Base-by-base conservation (phyloP, 129 eudicot genomes). In the Flaveria linearis region DNA sequence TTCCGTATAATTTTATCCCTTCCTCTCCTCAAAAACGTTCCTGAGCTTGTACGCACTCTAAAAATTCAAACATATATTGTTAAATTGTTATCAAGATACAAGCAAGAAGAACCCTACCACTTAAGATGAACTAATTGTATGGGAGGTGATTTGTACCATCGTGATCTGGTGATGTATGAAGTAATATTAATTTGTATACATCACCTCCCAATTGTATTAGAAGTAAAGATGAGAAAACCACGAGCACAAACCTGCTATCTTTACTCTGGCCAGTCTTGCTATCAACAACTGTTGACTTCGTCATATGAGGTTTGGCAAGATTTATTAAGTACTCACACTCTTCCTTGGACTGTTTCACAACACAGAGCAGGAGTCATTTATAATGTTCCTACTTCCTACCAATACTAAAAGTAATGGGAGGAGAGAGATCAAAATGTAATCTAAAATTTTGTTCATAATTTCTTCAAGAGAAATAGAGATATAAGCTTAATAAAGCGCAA, bases 21-120 rank as follows among this genome's bases (percentile, higher is more conserved):
- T 14, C 96, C 97, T 74, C 98, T 94, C 75, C 82, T 84, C 79
- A 94, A 79, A 80, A 94, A 94, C 78, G 78, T 91, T 68, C 98
- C 98, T 15, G 97, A 94, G 82, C 98, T 91, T 42, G 98, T 94
- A 45, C 98, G 97, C 60, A 88, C 98, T 87, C 98, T 93, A 85
- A 73, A 72, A 43, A 53, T 47, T 58, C 5, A 85, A 73, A 50
- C 36, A 45, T 23, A 42, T n/a, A 30, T 58, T 70, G 30, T 81
- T 18, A 78, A 62, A 22, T 47, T 63, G 25, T 46, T 51, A 80
- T 52, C 33, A 69, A 46, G 36, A 74, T 57, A 69, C 65, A 62
- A 28, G 36, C 51, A 73, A 80, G 36, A 63, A 72, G 12, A 22
- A 46, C 47, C 10, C 53, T 14, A 25, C 47, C 11, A 3, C 12